Evolutionary conservation across 2,329 filamentous ascomycete species (phyloP), one percentile per base, ranked within the genome.

Genomic region (Dactylellina haptotyla): DNA sequence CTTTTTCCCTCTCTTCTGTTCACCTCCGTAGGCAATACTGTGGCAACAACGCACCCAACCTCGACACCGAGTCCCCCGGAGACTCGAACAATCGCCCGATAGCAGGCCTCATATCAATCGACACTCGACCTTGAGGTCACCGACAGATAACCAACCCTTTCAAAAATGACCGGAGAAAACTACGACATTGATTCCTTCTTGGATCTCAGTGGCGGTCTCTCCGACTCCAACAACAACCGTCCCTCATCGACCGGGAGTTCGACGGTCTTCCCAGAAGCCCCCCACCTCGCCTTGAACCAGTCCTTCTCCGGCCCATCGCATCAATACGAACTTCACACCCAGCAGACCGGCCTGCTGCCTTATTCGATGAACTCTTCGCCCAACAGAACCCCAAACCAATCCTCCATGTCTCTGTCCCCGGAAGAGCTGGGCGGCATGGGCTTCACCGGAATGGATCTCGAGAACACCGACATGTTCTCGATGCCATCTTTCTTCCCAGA

Each of bases 291-390:
- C 20, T 56, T 69, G 30, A 77, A 70, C 34, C 76, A 76, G 50
- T 75, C 75, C 18, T 87, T 93, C 79, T 88, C 88, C 51, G 91
- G 88, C 34, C 94, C 95, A 6, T 97, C 92, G 81, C 93, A 97
- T 83, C 92, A 96, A 82, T 98, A 98, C 84, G 91, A 93, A 79
- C 88, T 92, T 79, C 96, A 97, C 84, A 91, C 92, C 83, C 95
- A 99, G 81, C 93, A 97, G 84, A 97, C 95, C 2, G 93, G 93
- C 75, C 88, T 97, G 28, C 92, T 95, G 0, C 89, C 92, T 0
- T 93, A 93, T 75, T 93, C 92, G 58, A 84, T 95, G 75, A 91
- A 87, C 53, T 65, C 67, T 8, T 65, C 67, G 3, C 67, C 91
- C 34, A 87, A 95, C 78, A 93, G 91, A 80, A 85, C 90, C 79